Conservation (phyloP, 2,329 filamentous ascomycete genomes). For the Didymella arachidicola region DNA sequence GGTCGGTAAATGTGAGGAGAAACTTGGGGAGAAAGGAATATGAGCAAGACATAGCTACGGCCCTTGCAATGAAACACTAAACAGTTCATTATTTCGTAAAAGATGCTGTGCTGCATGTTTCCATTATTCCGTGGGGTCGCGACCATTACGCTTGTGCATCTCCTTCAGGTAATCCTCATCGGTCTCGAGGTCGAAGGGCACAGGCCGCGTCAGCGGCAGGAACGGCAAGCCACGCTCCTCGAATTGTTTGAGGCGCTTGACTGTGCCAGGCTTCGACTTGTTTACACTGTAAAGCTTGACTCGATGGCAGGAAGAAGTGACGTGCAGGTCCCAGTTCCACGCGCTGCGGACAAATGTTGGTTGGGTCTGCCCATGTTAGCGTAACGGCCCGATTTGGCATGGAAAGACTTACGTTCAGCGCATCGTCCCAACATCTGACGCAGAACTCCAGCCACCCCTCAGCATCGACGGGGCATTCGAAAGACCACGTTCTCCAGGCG, state of each 20-base stretch:
- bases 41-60: background rate
- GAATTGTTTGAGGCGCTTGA: conserved; percentile 60
- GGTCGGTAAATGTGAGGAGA: conserved; percentile 10
- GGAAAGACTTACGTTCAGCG: conserved; percentile 49
- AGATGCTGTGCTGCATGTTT: background rate
- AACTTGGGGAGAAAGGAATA: background rate
- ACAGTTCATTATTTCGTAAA: background rate
- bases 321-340: conserved; percentile 71
- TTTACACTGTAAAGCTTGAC: conserved; percentile 68
- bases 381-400: background rate
- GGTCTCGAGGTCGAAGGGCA: conserved; percentile 59
- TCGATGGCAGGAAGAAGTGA: conserved; percentile 68
- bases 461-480: conserved; percentile 65
- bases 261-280: conserved; percentile 58
- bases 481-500: conserved; percentile 71
- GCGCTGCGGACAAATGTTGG: conserved; percentile 54
- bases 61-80: background rate
- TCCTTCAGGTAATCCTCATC: conserved; percentile 59
- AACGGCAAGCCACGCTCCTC: conserved; percentile 59
- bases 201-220: conserved; percentile 62
- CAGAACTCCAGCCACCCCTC: conserved; percentile 58
- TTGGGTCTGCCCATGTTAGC: conserved; percentile 47
- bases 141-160: conserved; percentile 48
- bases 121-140: conserved; percentile 11
- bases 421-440: conserved; percentile 56